Percentiles rank a stretch among this genome's conserved stretches.
Conservation (phyloP, 2,329 filamentous ascomycete genomes). For the Paracorniculantispora psalliotae region DNA sequence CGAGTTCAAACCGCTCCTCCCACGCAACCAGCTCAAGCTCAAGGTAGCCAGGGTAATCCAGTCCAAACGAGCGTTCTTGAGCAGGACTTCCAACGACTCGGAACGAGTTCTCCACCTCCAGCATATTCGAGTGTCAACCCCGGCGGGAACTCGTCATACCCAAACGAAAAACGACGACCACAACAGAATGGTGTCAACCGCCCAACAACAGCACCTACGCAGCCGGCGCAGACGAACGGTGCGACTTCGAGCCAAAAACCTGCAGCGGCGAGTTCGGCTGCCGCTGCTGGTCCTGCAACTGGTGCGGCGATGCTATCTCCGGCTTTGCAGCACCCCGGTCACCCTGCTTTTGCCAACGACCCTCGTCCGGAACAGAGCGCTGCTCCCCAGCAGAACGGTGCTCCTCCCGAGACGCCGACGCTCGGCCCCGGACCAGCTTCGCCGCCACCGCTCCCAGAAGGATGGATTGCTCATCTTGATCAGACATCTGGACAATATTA, state of each 20-base stretch:
- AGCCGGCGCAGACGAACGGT: slow-evolving; percentile 26
- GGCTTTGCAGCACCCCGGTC: slow-evolving; percentile 56
- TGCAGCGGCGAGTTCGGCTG: slow-evolving; percentile 17
- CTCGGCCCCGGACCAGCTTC: slow-evolving; percentile 58
- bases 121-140: slow-evolving; percentile 79
- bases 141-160: slow-evolving; percentile 55
- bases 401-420: slow-evolving; percentile 12
- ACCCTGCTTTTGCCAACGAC: slow-evolving; percentile 91
- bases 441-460: slow-evolving; percentile 89
- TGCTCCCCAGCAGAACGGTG: slow-evolving; percentile 35
- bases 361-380: slow-evolving; percentile 50
- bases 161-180: slow-evolving; percentile 69
- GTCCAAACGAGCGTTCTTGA: slow-evolving; percentile 69
- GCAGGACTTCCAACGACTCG: slow-evolving; percentile 79
- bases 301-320: slow-evolving; percentile 29
- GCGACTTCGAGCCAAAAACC: slow-evolving; percentile 18
- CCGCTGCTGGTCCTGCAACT: slow-evolving; percentile 28
- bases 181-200: slow-evolving; percentile 24
- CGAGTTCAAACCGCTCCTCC: slow-evolving; percentile 39
- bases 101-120: slow-evolving; percentile 82
- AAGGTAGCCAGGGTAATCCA: slow-evolving; percentile 21
- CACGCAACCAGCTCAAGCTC: slow-evolving; percentile 28
- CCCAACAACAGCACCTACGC: slow-evolving; percentile 23
- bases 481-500: slow-evolving; percentile 97
- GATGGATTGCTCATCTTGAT: slow-evolving; percentile 96